Base-by-base conservation (phyloP, 2,329 filamentous ascomycete species). In the Fusarium sp. region DNA sequence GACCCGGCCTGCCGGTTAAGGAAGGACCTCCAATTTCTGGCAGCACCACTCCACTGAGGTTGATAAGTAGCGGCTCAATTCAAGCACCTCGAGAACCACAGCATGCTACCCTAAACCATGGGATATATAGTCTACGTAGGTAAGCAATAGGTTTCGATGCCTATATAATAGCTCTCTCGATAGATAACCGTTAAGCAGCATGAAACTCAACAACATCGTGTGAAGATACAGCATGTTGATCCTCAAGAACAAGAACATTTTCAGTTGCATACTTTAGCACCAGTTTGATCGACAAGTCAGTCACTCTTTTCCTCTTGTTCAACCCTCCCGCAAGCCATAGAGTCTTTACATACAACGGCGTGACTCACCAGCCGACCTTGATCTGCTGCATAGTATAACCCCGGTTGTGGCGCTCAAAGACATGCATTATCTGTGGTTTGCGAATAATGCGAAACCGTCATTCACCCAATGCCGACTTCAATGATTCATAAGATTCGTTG, bases 1-100 rank as follows among this genome's bases (percentile, higher is more conserved):
- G 55, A 9, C 18, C n/a, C 62, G 56, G 63, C 44, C 38, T 62
- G 22, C 63, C 56, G 41, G 45, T 66, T 67, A 25, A 20, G 63
- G 63, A 66, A 66, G 63, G 63, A 67, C 60, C 45, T 51, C 25
- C 22, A 64, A 47, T 34, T 24, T 45, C 25, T 30, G 47, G 29
- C 54, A 40, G 47, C 44, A 60, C 30, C 22, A 40, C 63, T 34
- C 30, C 61, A 47, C 40, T 43, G 38, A 29, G 32, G 13, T 25
- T 43, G 49, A 52, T 40, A 56, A 46, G 49, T 25, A 58, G 38
- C 24, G 29, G 44, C 25, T 38, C 34, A 38, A n/a, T 38, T n/a
- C 18, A 38, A 38, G 34, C 18, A 38, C 16, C 34, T 52, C 20
- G 27, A 32, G 27, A 34, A 24, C 20, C 15, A 34, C 29, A 6